Percentiles rank a stretch among this genome's conserved stretches.
Conservation (phyloP, 257 asterid genomes). For the Phtheirospermum japonicum region DNA sequence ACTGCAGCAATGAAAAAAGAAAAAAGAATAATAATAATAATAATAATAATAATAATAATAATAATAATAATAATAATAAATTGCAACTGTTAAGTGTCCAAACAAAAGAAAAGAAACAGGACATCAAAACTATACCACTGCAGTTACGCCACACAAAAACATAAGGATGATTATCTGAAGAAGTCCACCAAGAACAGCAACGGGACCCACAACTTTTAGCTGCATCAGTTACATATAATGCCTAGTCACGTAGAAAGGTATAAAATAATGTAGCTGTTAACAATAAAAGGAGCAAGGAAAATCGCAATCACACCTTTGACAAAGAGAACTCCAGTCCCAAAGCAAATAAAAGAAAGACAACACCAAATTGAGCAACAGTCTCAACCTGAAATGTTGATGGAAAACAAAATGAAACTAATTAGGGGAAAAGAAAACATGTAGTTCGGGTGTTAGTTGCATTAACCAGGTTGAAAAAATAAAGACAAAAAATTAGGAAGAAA, state of each 20-base stretch:
- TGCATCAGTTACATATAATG: conserved; percentile 40
- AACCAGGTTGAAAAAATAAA: neutral
- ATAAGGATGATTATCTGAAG: conserved; percentile 79
- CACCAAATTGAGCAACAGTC: conserved; percentile 98
- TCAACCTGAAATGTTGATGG: conserved; percentile 62
- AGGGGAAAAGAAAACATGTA: conserved; percentile 7
- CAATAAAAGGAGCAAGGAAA: conserved; percentile 4
- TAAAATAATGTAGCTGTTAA: conserved; percentile 6
- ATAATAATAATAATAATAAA: conserved; percentile 2
- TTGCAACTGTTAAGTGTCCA: conserved; percentile 13
- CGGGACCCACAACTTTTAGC: conserved; percentile 96
- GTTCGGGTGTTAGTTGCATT: neutral
- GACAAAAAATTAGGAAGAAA: neutral
- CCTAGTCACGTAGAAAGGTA: conserved; percentile 15
- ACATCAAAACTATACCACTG: conserved; percentile 56
- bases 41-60: conserved; percentile 5
- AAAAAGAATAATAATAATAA: neutral
- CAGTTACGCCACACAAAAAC: conserved; percentile 62
- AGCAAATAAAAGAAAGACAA: conserved; percentile 94
- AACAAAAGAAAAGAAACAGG: conserved; percentile 1
- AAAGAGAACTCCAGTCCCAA: conserved; percentile 94
- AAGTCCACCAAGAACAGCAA: conserved; percentile 89
- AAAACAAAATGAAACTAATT: conserved; percentile 7
- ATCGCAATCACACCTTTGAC: conserved; percentile 51
- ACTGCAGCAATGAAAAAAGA: conserved; percentile 42